Base-by-base conservation (phyloP, 2,329 filamentous ascomycete genomes). In the Diaporthe sp. region DNA sequence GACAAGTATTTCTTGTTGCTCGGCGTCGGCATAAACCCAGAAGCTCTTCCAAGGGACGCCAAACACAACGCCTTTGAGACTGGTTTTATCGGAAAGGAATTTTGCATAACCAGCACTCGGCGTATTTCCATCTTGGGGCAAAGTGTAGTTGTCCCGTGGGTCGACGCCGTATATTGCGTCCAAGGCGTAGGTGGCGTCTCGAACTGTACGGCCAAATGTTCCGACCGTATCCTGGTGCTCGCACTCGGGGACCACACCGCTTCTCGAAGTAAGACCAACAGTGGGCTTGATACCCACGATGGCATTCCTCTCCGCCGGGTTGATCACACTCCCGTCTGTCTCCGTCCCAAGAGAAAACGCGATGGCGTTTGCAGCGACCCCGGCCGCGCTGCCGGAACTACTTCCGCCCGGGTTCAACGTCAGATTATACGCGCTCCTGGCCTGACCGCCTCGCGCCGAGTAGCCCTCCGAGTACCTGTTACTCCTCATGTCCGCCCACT, bases 401-500 rank as follows among this genome's bases (percentile, higher is more conserved):
- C 89, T 92, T 10, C 93, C 93, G 1, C 92, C 92, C 0, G 93
- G 92, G 78, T 90, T 92, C 9, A 90, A 83, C 0, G 91, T 92
- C 25, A 94, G 82, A 79, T 95, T 94, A 79, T 94, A 95, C 0
- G 93, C 86, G 77, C 87, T 92, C 61, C 91, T 85, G 63, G 86
- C 86, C 81, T 94, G 92, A 0, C 92, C 92, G 30, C 92, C 92
- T 9, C 92, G 86, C 5, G 84, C 88, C 8, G 88, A 75, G 77
- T 89, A 94, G 2, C 92, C 93, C 80, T 93, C 91, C 0, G 90
- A 92, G 80, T 93, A 93, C 78, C 90, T 88, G 77, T 87, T 92
- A 76, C 86, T 89, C 47, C 93, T 87, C 91, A 94, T 93, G 74
- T 92, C 90, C 0, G 93, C 93, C 93, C 93, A 95, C 80, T 96